A percentile compares a stretch with the other conserved stretches of the same genome.
Evolutionary conservation across 345 rosid species (phyloP).

Genomic region (Gossypium sturtianum): DNA sequence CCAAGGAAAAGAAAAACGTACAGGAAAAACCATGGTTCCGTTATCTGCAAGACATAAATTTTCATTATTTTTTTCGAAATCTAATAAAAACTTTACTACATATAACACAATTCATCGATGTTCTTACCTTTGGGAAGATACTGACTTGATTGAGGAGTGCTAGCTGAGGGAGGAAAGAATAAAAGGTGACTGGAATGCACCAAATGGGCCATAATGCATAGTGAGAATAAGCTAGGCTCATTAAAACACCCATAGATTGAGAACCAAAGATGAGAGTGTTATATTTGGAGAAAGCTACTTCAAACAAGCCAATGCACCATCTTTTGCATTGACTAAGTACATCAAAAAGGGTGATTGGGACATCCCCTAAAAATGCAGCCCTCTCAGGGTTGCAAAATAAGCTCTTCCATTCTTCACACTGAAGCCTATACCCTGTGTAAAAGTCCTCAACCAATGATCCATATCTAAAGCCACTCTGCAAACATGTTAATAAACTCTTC

Average conservation of each 20-base stretch:
- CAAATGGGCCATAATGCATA: constrained; percentile 47
- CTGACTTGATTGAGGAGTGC: constrained; percentile 39
- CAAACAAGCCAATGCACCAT: constrained; percentile 62
- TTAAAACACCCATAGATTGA: constrained; percentile 29
- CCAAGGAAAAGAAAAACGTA: constrained; percentile 52
- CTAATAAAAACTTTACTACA: too few species aligned
- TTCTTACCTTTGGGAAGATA: constrained; percentile 51
- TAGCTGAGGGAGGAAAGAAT: constrained; percentile 65
- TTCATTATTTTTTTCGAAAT: too few species aligned
- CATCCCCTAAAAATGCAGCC: constrained; percentile 57
- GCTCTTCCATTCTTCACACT: constrained; percentile 69
- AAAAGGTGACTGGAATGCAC: constrained; percentile 37
- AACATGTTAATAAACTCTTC: background rate
- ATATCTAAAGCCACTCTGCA: constrained; percentile 59
- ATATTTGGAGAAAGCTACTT: constrained; percentile 36
- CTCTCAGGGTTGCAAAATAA: constrained; percentile 50
- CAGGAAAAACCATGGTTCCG: constrained; percentile 53
- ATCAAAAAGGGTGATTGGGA: constrained; percentile 43
- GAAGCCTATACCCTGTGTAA: constrained; percentile 48
- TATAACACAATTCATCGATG: background rate
- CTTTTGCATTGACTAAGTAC: constrained; percentile 45
- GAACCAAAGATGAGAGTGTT: constrained; percentile 45
- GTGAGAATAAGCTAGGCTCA: constrained; percentile 34
- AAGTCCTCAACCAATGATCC: constrained; percentile 74
- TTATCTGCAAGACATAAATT: background rate